Evolutionary conservation across 108 stramenopile species (phyloP), one percentile per base, ranked within the genome.

Genomic region (Phaeodactylum tricornutum): DNA sequence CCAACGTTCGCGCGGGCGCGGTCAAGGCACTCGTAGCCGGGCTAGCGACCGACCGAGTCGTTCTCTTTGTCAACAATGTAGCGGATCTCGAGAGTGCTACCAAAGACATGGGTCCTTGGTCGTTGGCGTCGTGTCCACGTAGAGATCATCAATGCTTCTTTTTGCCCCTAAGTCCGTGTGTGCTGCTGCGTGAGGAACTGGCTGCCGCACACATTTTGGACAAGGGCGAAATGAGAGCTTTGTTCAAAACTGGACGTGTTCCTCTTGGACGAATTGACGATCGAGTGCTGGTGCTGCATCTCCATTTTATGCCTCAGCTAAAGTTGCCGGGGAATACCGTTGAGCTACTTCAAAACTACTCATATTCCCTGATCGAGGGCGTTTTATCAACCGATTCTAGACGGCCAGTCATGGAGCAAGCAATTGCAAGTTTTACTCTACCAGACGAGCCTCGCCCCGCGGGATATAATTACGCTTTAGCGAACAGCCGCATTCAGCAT

Each of bases 131-230:
- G 8, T 62, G 61, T 26, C 33, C 44, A 21, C 39, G 61, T 2
- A 15, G 31, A 3, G 61, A 62, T 31, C 30, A 31, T 46, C 61
- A 62, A 29, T 62, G 61, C 42, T 54, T 54, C 22, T 62, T 45
- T 29, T 16, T 46, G 42, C 53, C 61, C 8, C 19, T 29, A 3
- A 46, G 25, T 16, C 61, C 61, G 9, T 62, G 61, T 31, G 39
- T 41, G 21, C 29, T 54, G 16, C 53, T 53, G 0, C 1, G 26
- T 4, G 39, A 50, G 8, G 61, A 62, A 16, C 22, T 61, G n/a
- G 26, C 27, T 27, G 7, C 25, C 3, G 50, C 50, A 7, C 32
- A 52, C 28, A 29, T 52, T 1, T 32, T 53, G 1, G 22, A 32
- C 12, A 29, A 21, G n/a, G 51, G 32, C 14, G 50, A 50, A 7